Percentiles rank a stretch among this genome's conserved stretches.
These are phyloP conservation scores for Arachis monticola DNA, from an alignment of 331 rosid species.

Conservation along the genomic window DNA sequence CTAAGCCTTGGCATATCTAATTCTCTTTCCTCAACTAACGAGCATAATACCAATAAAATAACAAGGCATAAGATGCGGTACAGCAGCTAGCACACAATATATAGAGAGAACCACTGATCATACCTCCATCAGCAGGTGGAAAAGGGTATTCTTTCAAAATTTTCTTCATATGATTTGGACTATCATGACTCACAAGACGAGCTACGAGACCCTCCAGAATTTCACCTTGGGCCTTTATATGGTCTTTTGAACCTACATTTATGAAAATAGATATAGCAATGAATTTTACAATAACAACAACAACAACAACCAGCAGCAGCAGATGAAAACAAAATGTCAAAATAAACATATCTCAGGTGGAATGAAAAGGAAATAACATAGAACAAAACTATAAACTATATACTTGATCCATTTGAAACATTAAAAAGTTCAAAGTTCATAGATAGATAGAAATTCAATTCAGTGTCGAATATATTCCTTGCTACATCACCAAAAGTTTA, in stretches of 20 bases:
- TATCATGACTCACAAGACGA: constrained; percentile 85
- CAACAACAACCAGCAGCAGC: too few relatives aligned
- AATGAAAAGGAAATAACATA: constrained; percentile 21
- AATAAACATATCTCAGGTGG: constrained; percentile 4
- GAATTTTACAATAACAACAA: too few relatives aligned
- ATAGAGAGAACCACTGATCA: constrained; percentile 33
- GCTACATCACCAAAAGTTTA: constrained; percentile 7
- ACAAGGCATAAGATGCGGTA: constrained; percentile 24
- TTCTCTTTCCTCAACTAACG: constrained; percentile 4
- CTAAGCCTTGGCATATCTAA: constrained; percentile 28
- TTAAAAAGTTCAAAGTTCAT: constrained; percentile 16
- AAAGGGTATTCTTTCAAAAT: constrained; percentile 67
- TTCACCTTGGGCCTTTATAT: constrained; percentile 89
- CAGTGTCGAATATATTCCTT: constrained; percentile 13
- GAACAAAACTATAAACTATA: constrained; percentile 20
- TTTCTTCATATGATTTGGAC: constrained; percentile 76
- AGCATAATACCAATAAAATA: constrained; percentile 13
- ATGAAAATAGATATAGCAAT: constrained; percentile 26
- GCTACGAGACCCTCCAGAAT: constrained; percentile 98
- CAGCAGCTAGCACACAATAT: constrained; percentile 18
- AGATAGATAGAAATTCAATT: constrained; percentile 14
- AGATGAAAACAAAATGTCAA: constrained; percentile 14
- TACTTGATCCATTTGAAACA: constrained; percentile 26
- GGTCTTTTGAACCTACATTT: constrained; percentile 86
- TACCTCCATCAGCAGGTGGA: constrained; percentile 72